Conservation (phyloP, 139 green algal genomes). For the Diplosphaera chodatii region DNA sequence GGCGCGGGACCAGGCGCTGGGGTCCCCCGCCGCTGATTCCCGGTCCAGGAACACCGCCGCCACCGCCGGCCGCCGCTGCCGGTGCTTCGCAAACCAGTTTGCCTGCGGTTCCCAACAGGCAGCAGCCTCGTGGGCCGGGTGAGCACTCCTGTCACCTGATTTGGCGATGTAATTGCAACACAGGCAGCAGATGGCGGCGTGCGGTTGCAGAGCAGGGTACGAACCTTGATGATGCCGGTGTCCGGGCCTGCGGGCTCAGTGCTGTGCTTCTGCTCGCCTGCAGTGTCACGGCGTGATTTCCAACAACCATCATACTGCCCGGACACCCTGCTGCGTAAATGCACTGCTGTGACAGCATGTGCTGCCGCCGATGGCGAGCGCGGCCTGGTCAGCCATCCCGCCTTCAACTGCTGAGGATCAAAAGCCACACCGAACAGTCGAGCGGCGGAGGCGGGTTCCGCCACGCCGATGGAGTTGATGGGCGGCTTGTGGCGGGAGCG, state of each 20-base stretch:
- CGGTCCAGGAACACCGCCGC: conserved; percentile 36
- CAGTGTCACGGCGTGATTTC: neutral
- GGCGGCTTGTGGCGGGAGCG: conserved; percentile 21
- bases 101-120: conserved; percentile 16
- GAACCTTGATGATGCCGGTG: neutral
- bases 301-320: too few relatives aligned
- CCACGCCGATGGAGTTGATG: conserved; percentile 25
- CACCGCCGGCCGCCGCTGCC: conserved; percentile 32
- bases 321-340: too few relatives aligned
- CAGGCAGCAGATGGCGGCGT: neutral
- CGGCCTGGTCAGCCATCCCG: too few relatives aligned
- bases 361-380: too few relatives aligned
- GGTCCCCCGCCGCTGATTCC: conserved; percentile 29
- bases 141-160: too few relatives aligned
- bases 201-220: too few relatives aligned
- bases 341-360: too few relatives aligned
- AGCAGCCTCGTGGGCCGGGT: too few relatives aligned
- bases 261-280: neutral
- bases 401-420: too few relatives aligned
- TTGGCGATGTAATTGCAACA: too few relatives aligned
- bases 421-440: conserved; percentile 15
- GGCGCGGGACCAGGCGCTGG: conserved; percentile 23
- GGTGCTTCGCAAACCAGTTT: conserved; percentile 55
- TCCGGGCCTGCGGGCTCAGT: neutral
- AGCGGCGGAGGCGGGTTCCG: conserved; percentile 9